These are phyloP conservation scores for Phytophthora macrochlamydospora DNA, from an alignment of 352 stramenopile species.

Conservation along the genomic window DNA sequence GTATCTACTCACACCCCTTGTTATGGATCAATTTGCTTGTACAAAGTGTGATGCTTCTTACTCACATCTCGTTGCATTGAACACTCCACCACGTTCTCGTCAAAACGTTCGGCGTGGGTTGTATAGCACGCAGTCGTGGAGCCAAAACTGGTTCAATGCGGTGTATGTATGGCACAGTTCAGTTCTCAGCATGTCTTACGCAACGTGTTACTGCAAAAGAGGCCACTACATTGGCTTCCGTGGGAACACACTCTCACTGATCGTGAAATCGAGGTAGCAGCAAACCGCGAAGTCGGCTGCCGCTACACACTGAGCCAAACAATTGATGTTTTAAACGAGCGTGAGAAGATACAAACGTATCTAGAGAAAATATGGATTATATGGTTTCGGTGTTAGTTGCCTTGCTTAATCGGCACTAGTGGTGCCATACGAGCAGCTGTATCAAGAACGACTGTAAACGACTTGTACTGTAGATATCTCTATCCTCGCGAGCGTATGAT, in stretches of 20 bases:
- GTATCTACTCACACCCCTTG: neutral
- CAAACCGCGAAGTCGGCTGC: neutral
- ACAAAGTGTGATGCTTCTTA: neutral
- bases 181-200: slow-evolving; percentile 2
- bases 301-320: neutral
- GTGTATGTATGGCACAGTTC: neutral
- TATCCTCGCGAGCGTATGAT: neutral
- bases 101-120: neutral
- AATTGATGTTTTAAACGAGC: neutral
- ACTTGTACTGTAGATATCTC: slow-evolving; percentile 1
- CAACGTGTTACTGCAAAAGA: neutral
- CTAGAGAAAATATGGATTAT: slow-evolving; percentile 4
- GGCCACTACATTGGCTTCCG: neutral
- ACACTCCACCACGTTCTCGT: neutral
- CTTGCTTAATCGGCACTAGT: slow-evolving; percentile 7
- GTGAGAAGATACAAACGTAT: neutral
- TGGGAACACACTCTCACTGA: neutral
- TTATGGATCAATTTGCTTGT: neutral
- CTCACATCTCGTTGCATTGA: neutral
- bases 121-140: neutral
- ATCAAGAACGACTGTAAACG: slow-evolving; percentile 2
- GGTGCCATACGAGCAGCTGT: slow-evolving; percentile 11
- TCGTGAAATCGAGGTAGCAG: neutral
- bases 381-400: slow-evolving; percentile 4
- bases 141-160: neutral